Evolutionary conservation across 2,329 filamentous ascomycete genomes (phyloP), one percentile per base, ranked within the genome.

Genomic region (Botrytis tulipae): DNA sequence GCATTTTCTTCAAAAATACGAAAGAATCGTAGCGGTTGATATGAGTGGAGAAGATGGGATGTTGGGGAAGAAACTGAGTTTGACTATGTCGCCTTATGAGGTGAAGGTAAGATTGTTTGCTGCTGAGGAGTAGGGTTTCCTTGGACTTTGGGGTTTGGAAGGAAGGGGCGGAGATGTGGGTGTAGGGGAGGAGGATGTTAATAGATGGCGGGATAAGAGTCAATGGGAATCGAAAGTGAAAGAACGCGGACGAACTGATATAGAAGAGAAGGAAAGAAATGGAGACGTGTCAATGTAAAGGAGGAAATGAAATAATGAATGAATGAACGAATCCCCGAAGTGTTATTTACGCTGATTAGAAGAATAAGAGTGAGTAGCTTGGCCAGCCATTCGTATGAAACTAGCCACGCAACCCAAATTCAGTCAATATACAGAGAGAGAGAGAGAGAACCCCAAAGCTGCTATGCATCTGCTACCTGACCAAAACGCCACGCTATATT

Each of bases 1-100:
- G 0, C 76, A 77, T 22, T 68, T 82, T 12, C 44, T 82, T 18
- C 81, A 82, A 74, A 75, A 74, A 57, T 82, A 79, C 46, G 77
- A 79, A 72, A 75, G 51, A 48, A 78, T 80, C 20, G 77, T 78
- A 66, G 73, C 60, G 10, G 68, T 35, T 25, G 71, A 72, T 51
- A 73, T 74, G 70, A 54, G n/a, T 18, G 51, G 51, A 29, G 51
- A 54, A 54, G 68, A 54, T 10, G 63, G 32, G 4, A 70, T 73
- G 8, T 25, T 78, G 18, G 73, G 73, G 62, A 79, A 79, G 73
- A 73, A 60, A 22, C 29, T 80, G 9, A 70, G 71, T 9, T 74
- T 79, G 61, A 75, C 71, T 1, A 25, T 80, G 59, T 32, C 68
- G 0, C 78, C 78, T 32, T 75, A 57, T 5, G 76, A 78, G 73